Percentiles rank a stretch among this genome's conserved stretches.
These are phyloP conservation scores for Cryptococcus sp. DNA, from an alignment of 1,284 basidiomycete genomes.

Conservation along the genomic window DNA sequence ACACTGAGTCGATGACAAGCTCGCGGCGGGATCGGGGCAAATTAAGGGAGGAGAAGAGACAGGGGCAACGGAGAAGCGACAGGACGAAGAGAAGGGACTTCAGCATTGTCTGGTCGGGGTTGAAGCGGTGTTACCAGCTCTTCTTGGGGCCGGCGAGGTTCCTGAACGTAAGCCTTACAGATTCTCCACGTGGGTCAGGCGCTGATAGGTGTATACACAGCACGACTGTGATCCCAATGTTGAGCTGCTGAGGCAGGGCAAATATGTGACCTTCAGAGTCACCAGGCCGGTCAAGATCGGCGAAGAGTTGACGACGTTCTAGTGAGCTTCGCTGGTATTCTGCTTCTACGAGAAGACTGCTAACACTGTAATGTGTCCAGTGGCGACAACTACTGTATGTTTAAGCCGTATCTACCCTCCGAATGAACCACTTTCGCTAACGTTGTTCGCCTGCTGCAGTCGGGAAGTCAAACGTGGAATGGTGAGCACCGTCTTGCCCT, in stretches of 20 bases:
- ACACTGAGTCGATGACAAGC: conserved; percentile 4
- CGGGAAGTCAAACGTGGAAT: conserved; percentile 39
- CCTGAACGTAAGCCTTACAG: conserved; percentile 40
- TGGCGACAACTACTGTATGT: conserved; percentile 42
- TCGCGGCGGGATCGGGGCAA: conserved; percentile 14
- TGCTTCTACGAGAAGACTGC: background rate
- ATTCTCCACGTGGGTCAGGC: background rate
- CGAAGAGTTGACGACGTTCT: conserved; percentile 47
- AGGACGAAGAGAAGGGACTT: conserved; percentile 45
- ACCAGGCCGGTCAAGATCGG: conserved; percentile 38
- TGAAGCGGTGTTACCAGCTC: conserved; percentile 41
- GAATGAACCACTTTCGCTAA: background rate
- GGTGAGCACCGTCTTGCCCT: conserved; percentile 21
- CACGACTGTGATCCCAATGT: conserved; percentile 50
- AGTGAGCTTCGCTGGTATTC: conserved; percentile 29
- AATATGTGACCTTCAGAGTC: conserved; percentile 44
- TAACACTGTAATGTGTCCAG: conserved; percentile 12
- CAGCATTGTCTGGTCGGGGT: conserved; percentile 44
- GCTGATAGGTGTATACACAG: conserved; percentile 11
- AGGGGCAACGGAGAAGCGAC: conserved; percentile 30
- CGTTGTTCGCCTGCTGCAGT: conserved; percentile 16
- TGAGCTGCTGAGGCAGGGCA: conserved; percentile 38
- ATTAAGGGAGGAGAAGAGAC: conserved; percentile 15
- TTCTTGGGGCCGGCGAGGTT: conserved; percentile 50
- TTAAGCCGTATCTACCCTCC: background rate